Conservation (phyloP, 163 green algal genomes). For the Volvox carteri region DNA sequence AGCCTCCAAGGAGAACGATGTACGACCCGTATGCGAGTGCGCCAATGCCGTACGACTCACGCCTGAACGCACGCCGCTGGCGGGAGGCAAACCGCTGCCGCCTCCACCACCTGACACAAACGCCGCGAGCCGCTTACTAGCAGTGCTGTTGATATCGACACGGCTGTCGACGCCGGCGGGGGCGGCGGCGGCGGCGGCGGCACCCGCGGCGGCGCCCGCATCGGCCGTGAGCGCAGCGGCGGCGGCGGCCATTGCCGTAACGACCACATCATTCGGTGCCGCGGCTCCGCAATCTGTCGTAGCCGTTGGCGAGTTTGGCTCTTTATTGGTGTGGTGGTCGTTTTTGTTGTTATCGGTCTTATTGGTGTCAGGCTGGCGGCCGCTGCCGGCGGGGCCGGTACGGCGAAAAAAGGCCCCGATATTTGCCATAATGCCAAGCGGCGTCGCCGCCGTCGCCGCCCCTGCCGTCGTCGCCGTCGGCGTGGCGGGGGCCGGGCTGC, state of each 20-base stretch:
- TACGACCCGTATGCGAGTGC: constrained; percentile 11
- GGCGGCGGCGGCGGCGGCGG: neutral
- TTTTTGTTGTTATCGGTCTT: no score
- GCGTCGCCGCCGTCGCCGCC: neutral
- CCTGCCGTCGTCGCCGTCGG: neutral
- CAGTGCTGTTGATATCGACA: no score
- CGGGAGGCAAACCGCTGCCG: neutral
- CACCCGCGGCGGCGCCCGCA: neutral
- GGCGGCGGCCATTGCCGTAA: neutral
- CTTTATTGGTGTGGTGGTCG: no score
- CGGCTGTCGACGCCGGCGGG: neutral
- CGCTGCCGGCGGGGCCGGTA: neutral
- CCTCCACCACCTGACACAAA: constrained; percentile 7
- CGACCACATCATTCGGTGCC: neutral
- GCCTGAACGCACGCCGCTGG: neutral
- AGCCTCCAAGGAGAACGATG: constrained; percentile 31
- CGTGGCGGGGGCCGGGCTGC: neutral
- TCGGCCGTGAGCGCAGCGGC: neutral
- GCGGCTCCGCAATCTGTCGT: no score
- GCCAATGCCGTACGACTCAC: neutral
- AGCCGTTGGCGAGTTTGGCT: no score
- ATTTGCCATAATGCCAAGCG: neutral
- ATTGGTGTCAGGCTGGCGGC: neutral
- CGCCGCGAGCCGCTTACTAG: constrained; percentile 22
- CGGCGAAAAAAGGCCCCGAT: neutral